phyloP scores from a whole-genome alignment of 495 filamentous ascomycete genomes.

The Daldinia concentrica region DNA sequence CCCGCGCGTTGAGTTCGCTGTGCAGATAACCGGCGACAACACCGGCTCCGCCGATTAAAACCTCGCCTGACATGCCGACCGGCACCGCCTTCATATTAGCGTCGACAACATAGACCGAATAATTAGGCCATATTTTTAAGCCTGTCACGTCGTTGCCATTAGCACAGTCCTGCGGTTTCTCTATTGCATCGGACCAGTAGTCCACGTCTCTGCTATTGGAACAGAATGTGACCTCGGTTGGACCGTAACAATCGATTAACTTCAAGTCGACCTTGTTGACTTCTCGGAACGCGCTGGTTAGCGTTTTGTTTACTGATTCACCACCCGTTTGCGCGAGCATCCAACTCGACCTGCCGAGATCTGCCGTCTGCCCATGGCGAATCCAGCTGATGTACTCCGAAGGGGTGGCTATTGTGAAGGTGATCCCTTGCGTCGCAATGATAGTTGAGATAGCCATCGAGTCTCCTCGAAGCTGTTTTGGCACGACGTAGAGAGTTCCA shows the following conservation, averaged over 20 bases:
- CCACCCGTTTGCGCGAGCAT: not conserved
- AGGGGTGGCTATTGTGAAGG: not conserved
- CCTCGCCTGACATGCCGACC: conserved; percentile 46
- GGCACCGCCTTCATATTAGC: conserved; percentile 51
- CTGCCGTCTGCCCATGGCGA: not conserved
- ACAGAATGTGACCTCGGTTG: conserved; percentile 42
- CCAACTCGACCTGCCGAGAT: not conserved
- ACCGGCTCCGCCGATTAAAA: conserved; percentile 52
- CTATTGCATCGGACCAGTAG: conserved; percentile 9
- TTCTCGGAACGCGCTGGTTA: not conserved
- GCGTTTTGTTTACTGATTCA: not conserved
- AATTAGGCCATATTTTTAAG: conserved; percentile 42
- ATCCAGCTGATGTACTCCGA: conserved; percentile 11
- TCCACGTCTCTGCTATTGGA: not conserved
- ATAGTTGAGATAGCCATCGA: not conserved
- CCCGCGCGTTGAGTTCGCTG: not conserved
- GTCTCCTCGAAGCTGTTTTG: conserved; percentile 34
- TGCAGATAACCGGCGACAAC: conserved; percentile 50
- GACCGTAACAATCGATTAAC: conserved; percentile 49
- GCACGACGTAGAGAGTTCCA: conserved; percentile 39
- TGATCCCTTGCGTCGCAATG: not conserved
- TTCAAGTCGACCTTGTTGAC: conserved; percentile 17
- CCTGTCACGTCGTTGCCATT: conserved; percentile 15
- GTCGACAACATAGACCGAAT: conserved; percentile 57
- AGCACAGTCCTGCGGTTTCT: not conserved